A percentile compares a stretch with the other conserved stretches of the same genome.
Conservation (phyloP, 2,329 filamentous ascomycete genomes). For the Hypoxylon sp. region DNA sequence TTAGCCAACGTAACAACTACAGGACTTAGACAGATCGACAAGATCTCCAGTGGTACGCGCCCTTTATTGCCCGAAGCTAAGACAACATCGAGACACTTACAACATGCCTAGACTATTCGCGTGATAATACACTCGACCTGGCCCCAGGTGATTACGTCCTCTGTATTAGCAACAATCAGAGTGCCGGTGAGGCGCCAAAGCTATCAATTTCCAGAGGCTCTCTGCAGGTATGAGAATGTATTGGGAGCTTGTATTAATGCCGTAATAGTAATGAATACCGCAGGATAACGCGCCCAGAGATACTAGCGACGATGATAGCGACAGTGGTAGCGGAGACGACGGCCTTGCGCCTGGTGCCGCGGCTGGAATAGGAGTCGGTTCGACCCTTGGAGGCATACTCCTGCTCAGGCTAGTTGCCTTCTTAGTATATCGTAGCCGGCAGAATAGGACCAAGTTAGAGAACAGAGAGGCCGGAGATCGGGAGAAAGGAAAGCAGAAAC, state of each 20-base stretch:
- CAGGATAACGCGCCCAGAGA: slow-evolving; percentile 11
- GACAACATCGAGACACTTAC: slow-evolving; percentile 1
- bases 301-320: not conserved
- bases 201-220: not conserved
- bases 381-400: slow-evolving; percentile 32
- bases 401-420: slow-evolving; percentile 31
- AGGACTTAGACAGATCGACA: slow-evolving; percentile 1
- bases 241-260: not conserved
- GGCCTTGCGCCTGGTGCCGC: slow-evolving; percentile 18
- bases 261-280: not conserved
- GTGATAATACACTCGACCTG: slow-evolving; percentile 12
- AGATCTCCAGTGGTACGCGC: slow-evolving; percentile 22
- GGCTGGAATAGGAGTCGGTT: slow-evolving; percentile 32
- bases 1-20: slow-evolving; percentile 6
- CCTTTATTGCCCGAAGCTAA: no score
- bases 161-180: slow-evolving; percentile 15
- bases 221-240: slow-evolving; percentile 16
- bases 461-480: slow-evolving; percentile 10
- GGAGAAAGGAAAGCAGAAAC: slow-evolving; percentile 11
- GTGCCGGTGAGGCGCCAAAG: slow-evolving; percentile 18
- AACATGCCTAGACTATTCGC: slow-evolving; percentile 4
- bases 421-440: slow-evolving; percentile 29
- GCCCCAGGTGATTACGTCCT: slow-evolving; percentile 25
- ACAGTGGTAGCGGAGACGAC: not conserved
- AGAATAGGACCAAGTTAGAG: slow-evolving; percentile 11